These are phyloP conservation scores for Entamoeba dispar DNA, from an alignment of 208 protist genomes.

Conservation along the genomic window DNA sequence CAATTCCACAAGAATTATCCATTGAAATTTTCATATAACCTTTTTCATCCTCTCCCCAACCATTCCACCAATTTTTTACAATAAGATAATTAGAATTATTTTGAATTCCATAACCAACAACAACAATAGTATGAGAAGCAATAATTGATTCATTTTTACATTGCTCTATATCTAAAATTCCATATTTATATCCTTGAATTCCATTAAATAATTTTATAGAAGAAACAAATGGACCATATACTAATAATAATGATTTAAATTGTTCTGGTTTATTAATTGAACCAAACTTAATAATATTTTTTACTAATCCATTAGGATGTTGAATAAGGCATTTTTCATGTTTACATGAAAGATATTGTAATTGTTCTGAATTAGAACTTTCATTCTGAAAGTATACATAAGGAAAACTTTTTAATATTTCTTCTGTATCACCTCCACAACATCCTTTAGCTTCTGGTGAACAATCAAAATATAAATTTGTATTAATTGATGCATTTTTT, in stretches of 20 bases:
- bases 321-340: neutral
- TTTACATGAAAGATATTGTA: neutral
- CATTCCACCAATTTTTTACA: neutral
- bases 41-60: neutral
- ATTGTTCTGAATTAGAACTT: neutral
- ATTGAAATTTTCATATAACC: neutral
- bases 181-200: neutral
- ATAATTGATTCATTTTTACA: neutral
- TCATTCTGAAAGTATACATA: neutral
- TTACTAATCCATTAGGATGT: neutral
- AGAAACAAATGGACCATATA: neutral
- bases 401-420: neutral
- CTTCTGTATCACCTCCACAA: neutral
- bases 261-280: neutral
- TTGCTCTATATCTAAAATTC: neutral
- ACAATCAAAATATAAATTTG: neutral
- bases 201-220: neutral
- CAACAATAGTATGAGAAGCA: neutral
- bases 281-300: neutral
- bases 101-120: neutral
- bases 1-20: neutral
- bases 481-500: neutral
- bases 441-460: neutral
- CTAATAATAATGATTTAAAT: neutral
- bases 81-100: neutral